A percentile compares a stretch with the other conserved stretches of the same genome.
phyloP scores from a whole-genome alignment of 169 alveolate species.

The Plasmodium sp. region DNA sequence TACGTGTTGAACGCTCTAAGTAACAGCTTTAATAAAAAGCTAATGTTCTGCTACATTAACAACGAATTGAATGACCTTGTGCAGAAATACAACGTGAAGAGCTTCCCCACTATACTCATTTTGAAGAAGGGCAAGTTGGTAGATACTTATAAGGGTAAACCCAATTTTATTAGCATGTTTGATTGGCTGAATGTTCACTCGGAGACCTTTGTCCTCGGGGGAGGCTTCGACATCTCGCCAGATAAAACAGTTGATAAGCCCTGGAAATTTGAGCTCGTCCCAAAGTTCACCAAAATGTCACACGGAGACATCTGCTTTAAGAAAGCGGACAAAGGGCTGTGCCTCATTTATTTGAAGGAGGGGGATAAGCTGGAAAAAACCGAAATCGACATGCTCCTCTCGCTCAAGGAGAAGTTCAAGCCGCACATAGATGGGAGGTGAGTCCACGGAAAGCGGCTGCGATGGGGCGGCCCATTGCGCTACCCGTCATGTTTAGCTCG shows the following conservation, averaged over 20 bases:
- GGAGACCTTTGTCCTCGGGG: slow-evolving; percentile 97
- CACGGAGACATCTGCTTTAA: slow-evolving; percentile 91
- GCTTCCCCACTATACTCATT: slow-evolving; percentile 90
- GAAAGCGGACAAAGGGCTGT: slow-evolving; percentile 83
- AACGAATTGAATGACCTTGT: slow-evolving; percentile 84
- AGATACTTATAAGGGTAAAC: slow-evolving; percentile 91
- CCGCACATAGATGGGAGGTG: slow-evolving; percentile 86
- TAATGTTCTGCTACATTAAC: slow-evolving; percentile 79
- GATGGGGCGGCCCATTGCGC: not conserved
- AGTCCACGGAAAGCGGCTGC: not conserved
- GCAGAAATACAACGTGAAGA: slow-evolving; percentile 89
- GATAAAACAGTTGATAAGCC: slow-evolving; percentile 89
- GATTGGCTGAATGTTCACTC: slow-evolving; percentile 96
- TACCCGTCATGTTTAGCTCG: not conserved
- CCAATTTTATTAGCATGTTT: slow-evolving; percentile 89
- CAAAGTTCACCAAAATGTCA: slow-evolving; percentile 87
- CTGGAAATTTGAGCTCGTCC: slow-evolving; percentile 86
- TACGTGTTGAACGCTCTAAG: slow-evolving; percentile 84
- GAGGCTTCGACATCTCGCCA: slow-evolving; percentile 89
- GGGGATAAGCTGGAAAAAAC: slow-evolving; percentile 79
- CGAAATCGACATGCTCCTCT: slow-evolving; percentile 87
- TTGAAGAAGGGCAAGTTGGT: slow-evolving; percentile 87
- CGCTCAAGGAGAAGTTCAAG: slow-evolving; percentile 84
- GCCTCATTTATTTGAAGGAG: slow-evolving; percentile 87
- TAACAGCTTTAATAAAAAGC: slow-evolving; percentile 76